Evolutionary conservation across 768 basidiomycete genomes (phyloP).

Genomic region (Leucogyrophana mollusca): DNA sequence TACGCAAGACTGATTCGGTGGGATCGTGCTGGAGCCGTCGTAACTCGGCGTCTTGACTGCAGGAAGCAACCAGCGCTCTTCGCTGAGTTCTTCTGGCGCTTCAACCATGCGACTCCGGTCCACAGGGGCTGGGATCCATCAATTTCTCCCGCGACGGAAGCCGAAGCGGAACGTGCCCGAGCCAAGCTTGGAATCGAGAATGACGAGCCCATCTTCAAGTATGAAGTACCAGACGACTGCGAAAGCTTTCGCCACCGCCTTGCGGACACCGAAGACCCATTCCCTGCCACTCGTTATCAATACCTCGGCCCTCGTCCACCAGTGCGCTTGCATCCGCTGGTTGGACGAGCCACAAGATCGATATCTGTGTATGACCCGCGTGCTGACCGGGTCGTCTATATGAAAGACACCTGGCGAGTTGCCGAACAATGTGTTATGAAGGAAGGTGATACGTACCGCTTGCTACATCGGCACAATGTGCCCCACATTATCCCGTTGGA

Average conservation of each 20-base stretch:
- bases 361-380: no score
- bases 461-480: no score
- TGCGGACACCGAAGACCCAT: no score
- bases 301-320: no score
- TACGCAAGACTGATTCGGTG: conserved; percentile 31
- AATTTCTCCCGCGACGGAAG: conserved; percentile 15
- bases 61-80: conserved; percentile 8
- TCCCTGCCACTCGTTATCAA: no score
- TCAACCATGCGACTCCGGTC: conserved; percentile 10
- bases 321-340: no score
- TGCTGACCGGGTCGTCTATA: no score
- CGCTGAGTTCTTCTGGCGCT: conserved; percentile 25
- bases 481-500: conserved; percentile 23
- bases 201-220: background rate
- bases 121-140: conserved; percentile 25
- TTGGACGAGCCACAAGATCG: no score
- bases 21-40: conserved; percentile 32
- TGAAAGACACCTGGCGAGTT: no score
- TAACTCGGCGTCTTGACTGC: conserved; percentile 24
- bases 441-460: no score
- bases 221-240: conserved; percentile 15
- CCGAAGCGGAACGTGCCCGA: conserved; percentile 4
- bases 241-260: no score
- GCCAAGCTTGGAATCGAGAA: background rate
- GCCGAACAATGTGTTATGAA: no score